Evolutionary conservation across 257 asterid species (phyloP).

Genomic region (Osmanthus fragrans): DNA sequence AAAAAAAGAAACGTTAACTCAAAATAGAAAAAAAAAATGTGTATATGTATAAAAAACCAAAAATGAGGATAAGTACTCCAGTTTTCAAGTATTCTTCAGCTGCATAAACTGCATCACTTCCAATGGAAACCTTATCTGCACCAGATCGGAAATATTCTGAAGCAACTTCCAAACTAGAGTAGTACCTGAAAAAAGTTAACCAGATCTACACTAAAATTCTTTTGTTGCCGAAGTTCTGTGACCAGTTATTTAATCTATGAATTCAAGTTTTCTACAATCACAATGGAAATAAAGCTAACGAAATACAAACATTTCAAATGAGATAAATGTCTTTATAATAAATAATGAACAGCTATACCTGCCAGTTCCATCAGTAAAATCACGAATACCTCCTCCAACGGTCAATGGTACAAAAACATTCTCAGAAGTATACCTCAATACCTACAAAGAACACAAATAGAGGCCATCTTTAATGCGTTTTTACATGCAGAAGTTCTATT

Average conservation of each 20-base stretch:
- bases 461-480: background rate
- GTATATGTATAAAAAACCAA: background rate
- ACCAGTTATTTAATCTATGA: background rate
- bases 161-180: slow-evolving; percentile 97
- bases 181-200: slow-evolving; percentile 50
- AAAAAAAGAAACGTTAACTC: slow-evolving; percentile 21
- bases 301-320: background rate
- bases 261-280: background rate
- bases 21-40: background rate
- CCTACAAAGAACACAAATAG: slow-evolving; percentile 43
- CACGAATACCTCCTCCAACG: slow-evolving; percentile 96
- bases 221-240: background rate
- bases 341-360: slow-evolving; percentile 38
- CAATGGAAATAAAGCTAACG: background rate
- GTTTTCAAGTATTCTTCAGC: slow-evolving; percentile 85
- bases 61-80: slow-evolving; percentile 46
- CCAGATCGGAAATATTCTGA: slow-evolving; percentile 98
- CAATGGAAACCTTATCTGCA: slow-evolving; percentile 94
- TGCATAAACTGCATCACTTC: slow-evolving; percentile 98
- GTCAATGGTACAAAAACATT: slow-evolving; percentile 90
- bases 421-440: slow-evolving; percentile 71
- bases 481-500: background rate
- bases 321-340: background rate
- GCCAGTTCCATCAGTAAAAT: slow-evolving; percentile 88
- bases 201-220: slow-evolving; percentile 13